Base-by-base conservation (phyloP, 2,329 filamentous ascomycete species). In the Penicillium glabrum region DNA sequence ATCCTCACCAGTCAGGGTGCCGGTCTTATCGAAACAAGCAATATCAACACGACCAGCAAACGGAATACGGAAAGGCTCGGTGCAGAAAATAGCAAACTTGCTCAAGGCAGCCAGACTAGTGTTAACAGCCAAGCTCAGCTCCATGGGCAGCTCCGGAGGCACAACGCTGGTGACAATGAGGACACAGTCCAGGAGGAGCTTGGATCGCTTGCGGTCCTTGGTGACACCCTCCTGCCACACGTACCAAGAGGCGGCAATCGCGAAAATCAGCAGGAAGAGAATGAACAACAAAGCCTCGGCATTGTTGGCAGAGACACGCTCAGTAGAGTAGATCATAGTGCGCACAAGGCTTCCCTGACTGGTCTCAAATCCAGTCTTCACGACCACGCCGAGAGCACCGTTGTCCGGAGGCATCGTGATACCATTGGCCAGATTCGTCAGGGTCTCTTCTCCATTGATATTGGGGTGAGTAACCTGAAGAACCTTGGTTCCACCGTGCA, bases 241-340 rank as follows among this genome's bases (percentile, higher is more conserved):
- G 74, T 99, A 99, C 93, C 95, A 97, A 13, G 95, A 96, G 51
- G 95, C 95, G 54, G 95, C 96, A 72, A 99, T 86, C 67, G 96
- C 96, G 78, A 99, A 99, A 67, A 98, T 85, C 53, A 96, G 85
- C 27, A 99, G 84, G 83, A 99, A 99, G 58, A 99, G 83, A 64
- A 99, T 99, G 80, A 99, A 99, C 59, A 96, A 83, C n/a, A 99
- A 80, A 1, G 95, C 95, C 77, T 99, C 95, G 45, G 88, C 88
- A 70, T 99, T 98, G 79, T 97, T 97, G 67, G 95, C 95, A n/a
- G 93, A 98, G 24, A 99, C 93, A 64, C 93, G 91, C 76, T 99
- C 95, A 1, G 95, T 99, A 1, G 96, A 97, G 80, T 96, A 99
- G 70, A 99, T 99, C 95, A 99, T 99, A 65, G 95, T 99, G 61